phyloP scores from a whole-genome alignment of 1,139 yeast species.

The Nakaseomyces kungkrabaensis region DNA sequence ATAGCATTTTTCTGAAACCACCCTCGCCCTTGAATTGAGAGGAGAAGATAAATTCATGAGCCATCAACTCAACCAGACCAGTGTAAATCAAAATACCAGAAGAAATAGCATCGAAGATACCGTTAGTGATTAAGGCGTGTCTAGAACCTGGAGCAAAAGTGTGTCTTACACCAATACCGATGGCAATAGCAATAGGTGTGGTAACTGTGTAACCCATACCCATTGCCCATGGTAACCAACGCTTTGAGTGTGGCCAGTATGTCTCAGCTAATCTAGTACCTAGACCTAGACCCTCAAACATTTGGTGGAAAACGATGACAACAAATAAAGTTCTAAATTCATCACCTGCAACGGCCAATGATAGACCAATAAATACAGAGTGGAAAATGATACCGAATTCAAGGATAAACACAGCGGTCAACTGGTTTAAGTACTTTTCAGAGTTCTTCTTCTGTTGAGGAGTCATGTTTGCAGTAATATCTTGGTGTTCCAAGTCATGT shows the following conservation, averaged over 20 bases:
- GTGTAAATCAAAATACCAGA: constrained; percentile 81
- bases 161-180: constrained; percentile 74
- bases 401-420: constrained; percentile 48
- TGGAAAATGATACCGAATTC: constrained; percentile 80
- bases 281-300: constrained; percentile 86
- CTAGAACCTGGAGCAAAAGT: constrained; percentile 58
- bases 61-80: constrained; percentile 80
- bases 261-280: constrained; percentile 78
- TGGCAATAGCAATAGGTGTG: constrained; percentile 77
- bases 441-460: constrained; percentile 20
- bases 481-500: constrained; percentile 48
- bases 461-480: constrained; percentile 39
- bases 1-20: constrained; percentile 30
- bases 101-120: constrained; percentile 73
- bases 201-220: constrained; percentile 56
- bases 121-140: constrained; percentile 59
- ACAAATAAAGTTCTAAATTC: constrained; percentile 70
- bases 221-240: constrained; percentile 48
- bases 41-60: constrained; percentile 73
- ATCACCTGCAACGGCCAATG: constrained; percentile 64
- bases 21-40: constrained; percentile 44
- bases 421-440: constrained; percentile 16
- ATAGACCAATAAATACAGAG: constrained; percentile 68
- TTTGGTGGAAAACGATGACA: constrained; percentile 81
- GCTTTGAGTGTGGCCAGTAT: constrained; percentile 42